Base-by-base conservation (phyloP, 2,329 filamentous ascomycete genomes). In the Colletotrichum sp. region DNA sequence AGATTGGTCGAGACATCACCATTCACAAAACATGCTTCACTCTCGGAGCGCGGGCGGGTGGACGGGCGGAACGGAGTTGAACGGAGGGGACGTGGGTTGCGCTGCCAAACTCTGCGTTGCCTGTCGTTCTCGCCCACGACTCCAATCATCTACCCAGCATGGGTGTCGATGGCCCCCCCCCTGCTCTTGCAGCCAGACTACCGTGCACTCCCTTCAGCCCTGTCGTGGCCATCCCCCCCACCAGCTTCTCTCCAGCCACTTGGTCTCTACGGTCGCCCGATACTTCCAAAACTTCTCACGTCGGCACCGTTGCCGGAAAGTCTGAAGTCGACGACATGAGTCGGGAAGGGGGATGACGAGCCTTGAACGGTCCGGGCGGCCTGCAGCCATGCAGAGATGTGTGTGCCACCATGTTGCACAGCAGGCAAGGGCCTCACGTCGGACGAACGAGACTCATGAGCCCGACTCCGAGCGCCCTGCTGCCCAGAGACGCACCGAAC, bases 381-480 rank as follows among this genome's bases (percentile, higher is more conserved):
- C 38, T 75, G 68, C 30, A 43, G 32, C 52, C 26, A 24, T 36
- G 60, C 32, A 64, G 16, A 67, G 15, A 67, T 9, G 28, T 58
- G 24, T 43, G 38, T 43, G 38, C 68, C 18, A 30, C 58, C n/a
- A 34, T 21, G 57, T 64, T 63, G 70, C 55, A 52, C 32, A 18
- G 61, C 26, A 67, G 26, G 16, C 34, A 65, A 60, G 26, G 26
- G 16, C 52, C 18, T 43, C 38, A 74, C 26, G 63, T 75, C 70
- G 58, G 73, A 75, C 73, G 70, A 75, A 68, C 58, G 34, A 72
- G 28, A 64, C 57, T 73, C 24, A 68, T 48, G 58, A 57, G 48
- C 16, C 70, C 70, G 64, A 64, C 43, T 21, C 64, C 70, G 64
- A 24, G 36, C 30, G 58, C 15, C 58, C 6, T 21, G n/a, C 24